phyloP scores from a whole-genome alignment of 2,329 filamentous ascomycete species.

The Ustulina deusta region DNA sequence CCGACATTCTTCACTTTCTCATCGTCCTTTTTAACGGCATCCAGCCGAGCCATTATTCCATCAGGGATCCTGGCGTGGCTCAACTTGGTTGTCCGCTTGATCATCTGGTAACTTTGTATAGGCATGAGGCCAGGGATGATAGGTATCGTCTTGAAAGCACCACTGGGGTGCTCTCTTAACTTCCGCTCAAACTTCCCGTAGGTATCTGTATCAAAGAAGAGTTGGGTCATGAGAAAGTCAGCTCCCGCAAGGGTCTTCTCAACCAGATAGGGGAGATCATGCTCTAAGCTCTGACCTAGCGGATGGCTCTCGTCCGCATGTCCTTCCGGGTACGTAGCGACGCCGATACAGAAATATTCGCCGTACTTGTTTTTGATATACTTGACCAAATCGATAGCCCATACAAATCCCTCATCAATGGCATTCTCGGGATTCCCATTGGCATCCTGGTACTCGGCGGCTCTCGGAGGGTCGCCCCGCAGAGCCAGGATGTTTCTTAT shows the following conservation, averaged over 20 bases:
- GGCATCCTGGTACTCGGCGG: constrained; percentile 84
- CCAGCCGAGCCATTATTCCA: constrained; percentile 75
- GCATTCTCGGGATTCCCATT: constrained; percentile 68
- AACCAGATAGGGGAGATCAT: constrained; percentile 87
- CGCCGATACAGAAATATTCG: constrained; percentile 96
- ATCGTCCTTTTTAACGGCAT: constrained; percentile 81
- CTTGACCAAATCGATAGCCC: constrained; percentile 87
- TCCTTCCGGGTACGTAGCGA: constrained; percentile 94
- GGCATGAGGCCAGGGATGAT: constrained; percentile 98
- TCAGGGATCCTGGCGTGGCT: constrained; percentile 87
- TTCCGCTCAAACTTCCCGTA: constrained; percentile 84
- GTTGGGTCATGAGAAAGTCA: constrained; percentile 98
- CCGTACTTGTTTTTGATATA: constrained; percentile 90
- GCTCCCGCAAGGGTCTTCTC: constrained; percentile 93
- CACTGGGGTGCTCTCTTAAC: constrained; percentile 83
- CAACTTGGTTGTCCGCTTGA: constrained; percentile 92
- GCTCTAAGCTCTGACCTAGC: constrained; percentile 73
- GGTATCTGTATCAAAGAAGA: constrained; percentile 91
- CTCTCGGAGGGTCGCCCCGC: constrained; percentile 88
- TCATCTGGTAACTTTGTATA: constrained; percentile 96
- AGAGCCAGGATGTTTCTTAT: constrained; percentile 95
- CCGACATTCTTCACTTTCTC: constrained; percentile 84
- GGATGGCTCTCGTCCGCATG: constrained; percentile 93
- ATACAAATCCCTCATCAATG: constrained; percentile 82
- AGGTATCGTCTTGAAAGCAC: constrained; percentile 84